Percentiles rank a stretch among this genome's conserved stretches.
These are phyloP conservation scores for Corymbia calophylla DNA, from an alignment of 441 rosid genomes.

Conservation along the genomic window DNA sequence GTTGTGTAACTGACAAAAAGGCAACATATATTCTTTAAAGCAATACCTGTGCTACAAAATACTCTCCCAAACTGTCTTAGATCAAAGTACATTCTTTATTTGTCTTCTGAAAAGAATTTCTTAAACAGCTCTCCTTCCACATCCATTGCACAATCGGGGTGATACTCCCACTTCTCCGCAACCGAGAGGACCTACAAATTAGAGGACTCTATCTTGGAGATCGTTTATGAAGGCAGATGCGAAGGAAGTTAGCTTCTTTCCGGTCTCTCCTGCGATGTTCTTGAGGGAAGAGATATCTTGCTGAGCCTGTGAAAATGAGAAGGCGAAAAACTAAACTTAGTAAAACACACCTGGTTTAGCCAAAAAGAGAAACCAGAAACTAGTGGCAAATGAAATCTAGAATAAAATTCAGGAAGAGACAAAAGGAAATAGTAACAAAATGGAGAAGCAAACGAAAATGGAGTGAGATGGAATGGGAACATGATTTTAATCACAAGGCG, in stretches of 20 bases:
- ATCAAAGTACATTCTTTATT: background rate
- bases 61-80: background rate
- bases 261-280: slow-evolving; percentile 90
- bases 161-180: background rate
- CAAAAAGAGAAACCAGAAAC: background rate
- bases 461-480: background rate
- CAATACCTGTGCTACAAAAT: background rate
- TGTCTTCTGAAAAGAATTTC: background rate
- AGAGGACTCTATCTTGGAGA: slow-evolving; percentile 89
- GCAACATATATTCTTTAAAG: background rate
- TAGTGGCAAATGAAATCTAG: background rate
- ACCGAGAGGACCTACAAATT: background rate
- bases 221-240: slow-evolving; percentile 77
- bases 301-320: slow-evolving; percentile 48
- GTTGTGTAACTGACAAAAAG: background rate
- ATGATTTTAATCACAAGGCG: background rate
- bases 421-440: background rate
- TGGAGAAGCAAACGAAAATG: background rate
- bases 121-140: background rate
- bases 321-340: background rate
- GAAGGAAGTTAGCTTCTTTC: slow-evolving; percentile 72
- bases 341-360: background rate
- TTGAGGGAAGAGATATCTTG: slow-evolving; percentile 83
- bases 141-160: background rate
- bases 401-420: background rate